phyloP scores from a whole-genome alignment of 2,329 filamentous ascomycete genomes.

The Aspergillus candidus region DNA sequence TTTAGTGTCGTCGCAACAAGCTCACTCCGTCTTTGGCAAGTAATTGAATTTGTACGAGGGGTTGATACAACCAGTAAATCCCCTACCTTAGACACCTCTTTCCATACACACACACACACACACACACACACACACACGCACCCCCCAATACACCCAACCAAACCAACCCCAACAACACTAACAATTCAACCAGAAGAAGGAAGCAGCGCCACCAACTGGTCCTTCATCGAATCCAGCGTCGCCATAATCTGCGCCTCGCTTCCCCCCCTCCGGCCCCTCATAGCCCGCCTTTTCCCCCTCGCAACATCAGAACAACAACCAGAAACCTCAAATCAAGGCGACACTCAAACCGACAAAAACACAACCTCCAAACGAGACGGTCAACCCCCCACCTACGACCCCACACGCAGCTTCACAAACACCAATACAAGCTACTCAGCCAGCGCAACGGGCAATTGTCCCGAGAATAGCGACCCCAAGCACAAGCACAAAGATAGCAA shows the following conservation, averaged over 20 bases:
- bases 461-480: slow-evolving; percentile 7
- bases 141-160: too few species aligned
- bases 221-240: slow-evolving; percentile 24
- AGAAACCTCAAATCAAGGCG: slow-evolving; percentile 7
- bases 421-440: slow-evolving; percentile 17
- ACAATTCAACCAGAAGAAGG: slow-evolving; percentile 15
- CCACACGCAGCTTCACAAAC: slow-evolving; percentile 7
- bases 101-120: background rate
- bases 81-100: background rate
- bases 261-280: slow-evolving; percentile 21
- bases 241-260: slow-evolving; percentile 30
- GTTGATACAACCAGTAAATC: slow-evolving; percentile 18
- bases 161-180: background rate
- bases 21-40: slow-evolving; percentile 17
- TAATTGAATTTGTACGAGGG: slow-evolving; percentile 11
- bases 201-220: slow-evolving; percentile 24
- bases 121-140: too few species aligned
- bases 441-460: slow-evolving; percentile 20
- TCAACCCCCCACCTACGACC: background rate
- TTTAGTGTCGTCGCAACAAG: slow-evolving; percentile 25
- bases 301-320: slow-evolving; percentile 10
- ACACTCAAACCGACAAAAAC: slow-evolving; percentile 10
- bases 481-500: too few species aligned
- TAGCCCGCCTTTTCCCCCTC: slow-evolving; percentile 21
- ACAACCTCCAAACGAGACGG: background rate